A percentile compares a stretch with the other conserved stretches of the same genome.
phyloP scores from a whole-genome alignment of 345 rosid species.

The Gossypium turneri region DNA sequence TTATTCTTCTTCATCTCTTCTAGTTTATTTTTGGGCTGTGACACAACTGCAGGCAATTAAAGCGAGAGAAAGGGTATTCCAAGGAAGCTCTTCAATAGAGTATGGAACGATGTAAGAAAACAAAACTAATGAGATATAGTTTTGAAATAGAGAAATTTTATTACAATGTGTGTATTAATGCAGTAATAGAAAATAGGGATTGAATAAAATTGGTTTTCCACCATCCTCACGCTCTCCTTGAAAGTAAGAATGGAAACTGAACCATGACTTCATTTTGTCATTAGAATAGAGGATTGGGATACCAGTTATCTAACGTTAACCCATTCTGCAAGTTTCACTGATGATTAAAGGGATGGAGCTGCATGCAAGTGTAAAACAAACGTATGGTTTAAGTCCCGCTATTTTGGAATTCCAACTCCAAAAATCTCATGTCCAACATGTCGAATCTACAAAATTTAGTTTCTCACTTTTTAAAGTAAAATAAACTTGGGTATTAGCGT shows the following conservation, averaged over 20 bases:
- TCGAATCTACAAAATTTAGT: too few species aligned
- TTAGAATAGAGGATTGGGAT: neutral
- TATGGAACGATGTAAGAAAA: neutral
- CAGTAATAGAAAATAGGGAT: neutral
- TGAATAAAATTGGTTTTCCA: neutral
- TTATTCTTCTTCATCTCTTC: neutral
- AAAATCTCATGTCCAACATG: too few species aligned
- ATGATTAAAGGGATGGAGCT: too few species aligned
- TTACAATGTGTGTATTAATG: neutral
- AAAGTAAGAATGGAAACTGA: neutral
- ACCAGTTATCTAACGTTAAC: too few species aligned
- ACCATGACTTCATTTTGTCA: neutral
- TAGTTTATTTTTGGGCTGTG: neutral
- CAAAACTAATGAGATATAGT: neutral
- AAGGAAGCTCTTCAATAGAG: conserved; percentile 17
- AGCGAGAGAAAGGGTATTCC: conserved; percentile 39
- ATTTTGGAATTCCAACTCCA: too few species aligned
- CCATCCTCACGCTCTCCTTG: neutral
- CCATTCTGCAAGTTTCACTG: too few species aligned
- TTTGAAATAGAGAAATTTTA: neutral
- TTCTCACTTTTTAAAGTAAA: too few species aligned
- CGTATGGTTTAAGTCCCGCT: too few species aligned
- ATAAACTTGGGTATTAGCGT: too few species aligned
- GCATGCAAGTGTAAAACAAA: too few species aligned
- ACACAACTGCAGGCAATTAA: conserved; percentile 32